These are phyloP conservation scores for Sclerotinia nivalis DNA, from an alignment of 2,329 filamentous ascomycete species.

Conservation along the genomic window DNA sequence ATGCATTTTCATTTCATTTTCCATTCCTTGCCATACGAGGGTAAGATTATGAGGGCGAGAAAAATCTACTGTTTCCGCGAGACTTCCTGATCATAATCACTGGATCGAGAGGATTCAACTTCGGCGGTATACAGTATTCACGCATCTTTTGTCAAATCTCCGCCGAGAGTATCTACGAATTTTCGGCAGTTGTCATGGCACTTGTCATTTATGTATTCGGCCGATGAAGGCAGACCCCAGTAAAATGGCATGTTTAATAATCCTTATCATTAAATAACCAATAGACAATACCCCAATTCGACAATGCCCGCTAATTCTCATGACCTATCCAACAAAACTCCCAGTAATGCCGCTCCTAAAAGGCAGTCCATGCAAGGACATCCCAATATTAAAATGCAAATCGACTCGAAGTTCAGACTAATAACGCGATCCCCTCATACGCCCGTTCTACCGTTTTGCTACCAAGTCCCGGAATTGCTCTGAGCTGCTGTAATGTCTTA, in stretches of 20 bases:
- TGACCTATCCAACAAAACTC: slow-evolving; percentile 24
- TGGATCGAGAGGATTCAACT: slow-evolving; percentile 10
- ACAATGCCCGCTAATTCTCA: slow-evolving; percentile 18
- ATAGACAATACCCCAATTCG: slow-evolving; percentile 20
- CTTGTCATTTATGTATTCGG: slow-evolving; percentile 1
- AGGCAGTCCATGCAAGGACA: slow-evolving; percentile 27
- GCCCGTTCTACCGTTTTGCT: slow-evolving; percentile 58
- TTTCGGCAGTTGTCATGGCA: background rate
- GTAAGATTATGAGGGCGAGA: background rate
- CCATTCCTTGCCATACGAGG: background rate
- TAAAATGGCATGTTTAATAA: background rate
- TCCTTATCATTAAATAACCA: background rate
- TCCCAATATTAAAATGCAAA: slow-evolving; percentile 8
- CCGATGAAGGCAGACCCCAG: background rate
- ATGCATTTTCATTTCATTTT: background rate
- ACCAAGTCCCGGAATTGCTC: slow-evolving; percentile 58
- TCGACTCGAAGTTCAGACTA: slow-evolving; percentile 29
- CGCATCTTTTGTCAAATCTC: background rate
- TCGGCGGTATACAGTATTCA: background rate
- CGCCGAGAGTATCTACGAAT: background rate
- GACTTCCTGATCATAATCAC: slow-evolving; percentile 1
- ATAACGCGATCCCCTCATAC: slow-evolving; percentile 40
- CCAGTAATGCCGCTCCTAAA: slow-evolving; percentile 10
- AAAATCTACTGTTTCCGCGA: background rate
- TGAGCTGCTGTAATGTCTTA: slow-evolving; percentile 53